phyloP scores from a whole-genome alignment of 2,329 filamentous ascomycete genomes.

The Colletotrichum magnum region DNA sequence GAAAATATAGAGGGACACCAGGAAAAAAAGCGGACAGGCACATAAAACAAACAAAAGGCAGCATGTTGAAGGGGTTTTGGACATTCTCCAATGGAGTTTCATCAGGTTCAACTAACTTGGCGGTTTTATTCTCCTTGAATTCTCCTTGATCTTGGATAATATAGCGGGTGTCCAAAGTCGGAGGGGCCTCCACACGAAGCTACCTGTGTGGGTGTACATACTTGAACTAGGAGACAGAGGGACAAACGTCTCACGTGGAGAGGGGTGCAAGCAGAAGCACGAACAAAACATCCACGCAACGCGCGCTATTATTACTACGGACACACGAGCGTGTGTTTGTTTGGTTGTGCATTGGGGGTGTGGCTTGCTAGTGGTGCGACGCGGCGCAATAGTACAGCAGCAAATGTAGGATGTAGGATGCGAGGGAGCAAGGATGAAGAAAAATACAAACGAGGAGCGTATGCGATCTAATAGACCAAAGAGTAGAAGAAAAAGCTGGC shows the following conservation, averaged over 20 bases:
- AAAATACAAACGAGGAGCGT: background rate
- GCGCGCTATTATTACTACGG: background rate
- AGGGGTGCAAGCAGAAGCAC: background rate
- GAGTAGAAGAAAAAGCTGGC: background rate
- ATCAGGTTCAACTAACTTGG: background rate
- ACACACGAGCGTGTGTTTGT: background rate
- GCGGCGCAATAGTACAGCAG: conserved; percentile 13
- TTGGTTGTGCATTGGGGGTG: background rate
- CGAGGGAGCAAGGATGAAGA: no score
- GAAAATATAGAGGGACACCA: background rate
- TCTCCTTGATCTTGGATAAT: no score
- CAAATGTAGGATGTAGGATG: conserved; percentile 16
- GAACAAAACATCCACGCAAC: background rate
- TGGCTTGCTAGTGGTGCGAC: background rate
- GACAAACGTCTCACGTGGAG: background rate
- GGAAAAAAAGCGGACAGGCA: background rate
- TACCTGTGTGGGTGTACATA: no score
- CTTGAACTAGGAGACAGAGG: background rate
- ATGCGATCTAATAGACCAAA: background rate
- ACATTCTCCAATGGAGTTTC: conserved; percentile 8
- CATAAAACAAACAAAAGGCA: conserved; percentile 1
- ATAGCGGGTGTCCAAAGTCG: no score
- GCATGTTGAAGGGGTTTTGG: conserved; percentile 4
- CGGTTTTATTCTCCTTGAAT: background rate
- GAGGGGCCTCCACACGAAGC: no score